A percentile compares a stretch with the other conserved stretches of the same genome.
Conservation (phyloP, 2,329 filamentous ascomycete species). For the Colletotrichum sp. region DNA sequence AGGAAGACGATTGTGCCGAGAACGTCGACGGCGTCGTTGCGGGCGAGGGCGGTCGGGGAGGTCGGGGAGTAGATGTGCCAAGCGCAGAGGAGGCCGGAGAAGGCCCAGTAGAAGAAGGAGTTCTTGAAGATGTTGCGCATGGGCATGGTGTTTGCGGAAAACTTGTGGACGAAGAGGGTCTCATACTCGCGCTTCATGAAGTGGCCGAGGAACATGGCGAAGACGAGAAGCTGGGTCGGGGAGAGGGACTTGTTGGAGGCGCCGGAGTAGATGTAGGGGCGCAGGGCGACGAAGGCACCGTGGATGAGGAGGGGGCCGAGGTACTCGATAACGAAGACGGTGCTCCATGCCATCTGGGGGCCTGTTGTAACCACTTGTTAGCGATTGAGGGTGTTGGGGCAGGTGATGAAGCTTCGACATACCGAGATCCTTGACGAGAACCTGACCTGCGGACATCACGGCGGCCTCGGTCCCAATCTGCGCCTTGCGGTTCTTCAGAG, state of each 20-base stretch:
- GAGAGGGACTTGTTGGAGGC: slow-evolving; percentile 56
- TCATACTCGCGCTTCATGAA: slow-evolving; percentile 96
- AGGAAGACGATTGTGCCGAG: slow-evolving; percentile 74
- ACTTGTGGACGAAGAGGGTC: slow-evolving; percentile 93
- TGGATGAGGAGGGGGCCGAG: slow-evolving; percentile 90
- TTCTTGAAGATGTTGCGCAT: slow-evolving; percentile 92
- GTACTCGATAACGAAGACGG: slow-evolving; percentile 96
- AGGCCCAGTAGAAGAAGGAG: slow-evolving; percentile 90
- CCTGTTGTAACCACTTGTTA: slow-evolving; percentile 53
- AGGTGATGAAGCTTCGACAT: slow-evolving; percentile 32
- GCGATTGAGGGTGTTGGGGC: background rate
- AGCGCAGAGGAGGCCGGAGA: slow-evolving; percentile 81
- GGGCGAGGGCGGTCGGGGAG: slow-evolving; percentile 65
- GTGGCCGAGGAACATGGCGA: slow-evolving; percentile 78
- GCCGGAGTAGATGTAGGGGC: slow-evolving; percentile 64
- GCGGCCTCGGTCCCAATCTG: slow-evolving; percentile 52
- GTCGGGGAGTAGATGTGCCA: slow-evolving; percentile 84
- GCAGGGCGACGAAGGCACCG: slow-evolving; percentile 72
- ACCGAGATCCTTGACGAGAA: slow-evolving; percentile 96
- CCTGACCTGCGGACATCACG: slow-evolving; percentile 55
- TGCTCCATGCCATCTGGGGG: slow-evolving; percentile 88
- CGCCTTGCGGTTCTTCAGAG: slow-evolving; percentile 66
- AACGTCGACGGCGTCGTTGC: slow-evolving; percentile 61
- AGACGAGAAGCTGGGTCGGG: slow-evolving; percentile 74
- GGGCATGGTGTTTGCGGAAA: slow-evolving; percentile 95